Evolutionary conservation across 345 rosid species (phyloP).

Genomic region (Brassica cretica): DNA sequence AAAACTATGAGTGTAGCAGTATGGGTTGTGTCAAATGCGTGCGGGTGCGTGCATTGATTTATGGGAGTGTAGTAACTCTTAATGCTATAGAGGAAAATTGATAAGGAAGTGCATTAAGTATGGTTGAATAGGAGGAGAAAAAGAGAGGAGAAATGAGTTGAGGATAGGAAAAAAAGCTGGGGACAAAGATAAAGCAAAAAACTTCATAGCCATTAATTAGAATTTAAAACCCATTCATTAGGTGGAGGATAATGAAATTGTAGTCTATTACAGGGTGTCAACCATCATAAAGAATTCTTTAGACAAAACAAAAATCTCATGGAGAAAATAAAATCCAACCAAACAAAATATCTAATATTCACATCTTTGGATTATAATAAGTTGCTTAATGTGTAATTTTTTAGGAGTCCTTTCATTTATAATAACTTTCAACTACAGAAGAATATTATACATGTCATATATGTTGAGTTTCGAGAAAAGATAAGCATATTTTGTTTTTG

Average conservation of each 20-base stretch:
- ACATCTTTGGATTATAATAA: constrained; percentile 4
- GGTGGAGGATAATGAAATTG: constrained; percentile 36
- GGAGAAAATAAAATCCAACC: constrained; percentile 1
- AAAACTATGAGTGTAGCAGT: background rate
- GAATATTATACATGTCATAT: background rate
- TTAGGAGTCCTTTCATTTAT: background rate
- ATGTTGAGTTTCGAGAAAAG: background rate
- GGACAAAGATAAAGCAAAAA: constrained; percentile 39
- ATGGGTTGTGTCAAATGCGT: background rate
- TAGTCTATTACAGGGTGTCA: constrained; percentile 40
- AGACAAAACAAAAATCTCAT: background rate
- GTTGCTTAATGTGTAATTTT: background rate
- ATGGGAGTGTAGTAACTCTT: constrained; percentile 32
- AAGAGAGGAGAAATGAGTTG: constrained; percentile 23
- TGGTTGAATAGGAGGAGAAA: constrained; percentile 19
- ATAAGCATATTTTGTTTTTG: background rate
- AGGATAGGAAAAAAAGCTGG: constrained; percentile 22
- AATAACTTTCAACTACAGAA: background rate
- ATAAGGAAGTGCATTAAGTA: constrained; percentile 33
- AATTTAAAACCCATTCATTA: constrained; percentile 39
- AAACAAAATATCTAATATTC: constrained; percentile 12
- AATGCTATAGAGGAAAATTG: constrained; percentile 35
- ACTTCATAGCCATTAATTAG: constrained; percentile 35
- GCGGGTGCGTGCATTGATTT: constrained; percentile 27
- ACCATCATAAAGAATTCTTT: constrained; percentile 15